Base-by-base conservation (phyloP, 257 asterid genomes). In the Solanum appendiculatum region DNA sequence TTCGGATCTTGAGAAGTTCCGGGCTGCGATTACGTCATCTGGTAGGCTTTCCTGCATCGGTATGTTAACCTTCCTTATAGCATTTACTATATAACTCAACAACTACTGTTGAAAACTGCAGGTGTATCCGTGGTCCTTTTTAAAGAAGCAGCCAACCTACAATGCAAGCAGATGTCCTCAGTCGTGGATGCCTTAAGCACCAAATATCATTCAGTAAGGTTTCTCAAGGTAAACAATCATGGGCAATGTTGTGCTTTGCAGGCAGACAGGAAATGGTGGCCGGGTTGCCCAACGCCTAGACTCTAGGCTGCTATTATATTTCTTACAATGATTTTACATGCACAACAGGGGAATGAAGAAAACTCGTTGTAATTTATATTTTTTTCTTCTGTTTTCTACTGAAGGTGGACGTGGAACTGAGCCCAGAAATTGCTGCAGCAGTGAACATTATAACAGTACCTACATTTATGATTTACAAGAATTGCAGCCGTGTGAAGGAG, bases 41-140 rank as follows among this genome's bases (percentile, higher is more conserved):
- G 92, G 99, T 97, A 90, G 88, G 91, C 82, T 60, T 82, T 86
- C 70, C n/a, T 86, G 27, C 37, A 90, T 51, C 60, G n/a, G 90
- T 91, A 78, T 92, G 40, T 29, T 39, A 39, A 40, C 56, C 56
- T 75, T 75, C 7, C 56, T 39, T 29, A 14, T 80, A 15, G 46
- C 66, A 9, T 80, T 80, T 80, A 9, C 85, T 80, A 46, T 29
- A 15, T 46, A 27, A 80, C 90, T 84, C 86, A 90, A 89, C 70
- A 29, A 87, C 46, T 72, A 39, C 40, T 39, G 60, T 81, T 78
- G 39, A 88, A 86, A 89, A 86, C 64, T 90, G 92, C 94, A 97
- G 99, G 94, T 90, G 93, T 91, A 14, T 94, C 96, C 13, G 97
- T 96, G 75, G 98, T 97, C 84, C 94, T 90, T 91, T 97, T 93